A percentile compares a stretch with the other conserved stretches of the same genome.
Evolutionary conservation across 768 basidiomycete genomes (phyloP).

Genomic region (Chalciporus piperatus): DNA sequence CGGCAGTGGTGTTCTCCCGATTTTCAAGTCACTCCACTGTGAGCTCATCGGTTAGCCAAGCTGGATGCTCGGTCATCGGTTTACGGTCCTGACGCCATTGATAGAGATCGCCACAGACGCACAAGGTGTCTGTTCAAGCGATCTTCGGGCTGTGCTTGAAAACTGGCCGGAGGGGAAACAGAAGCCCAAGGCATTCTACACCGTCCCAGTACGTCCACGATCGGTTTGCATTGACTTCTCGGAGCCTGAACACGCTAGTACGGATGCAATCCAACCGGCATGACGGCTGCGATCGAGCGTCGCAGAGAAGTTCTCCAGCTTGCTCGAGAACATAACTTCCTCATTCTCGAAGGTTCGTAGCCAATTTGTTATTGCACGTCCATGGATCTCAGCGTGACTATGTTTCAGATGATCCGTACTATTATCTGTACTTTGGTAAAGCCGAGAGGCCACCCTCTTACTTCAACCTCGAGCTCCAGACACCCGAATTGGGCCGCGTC

Average conservation of each 20-base stretch:
- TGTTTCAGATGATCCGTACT: constrained; percentile 73
- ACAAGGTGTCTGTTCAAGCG: constrained; percentile 60
- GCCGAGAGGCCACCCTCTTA: constrained; percentile 69
- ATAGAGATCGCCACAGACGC: constrained; percentile 78
- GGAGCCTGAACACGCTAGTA: constrained; percentile 41
- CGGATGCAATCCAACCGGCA: constrained; percentile 86
- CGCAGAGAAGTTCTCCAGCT: constrained; percentile 70
- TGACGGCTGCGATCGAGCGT: constrained; percentile 68
- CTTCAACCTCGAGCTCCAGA: constrained; percentile 72
- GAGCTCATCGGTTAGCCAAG: constrained; percentile 52
- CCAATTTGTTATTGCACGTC: neutral
- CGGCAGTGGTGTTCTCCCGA: constrained; percentile 61
- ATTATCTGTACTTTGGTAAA: constrained; percentile 71
- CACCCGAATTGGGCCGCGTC: constrained; percentile 70
- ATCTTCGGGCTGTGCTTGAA: constrained; percentile 62
- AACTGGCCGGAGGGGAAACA: constrained; percentile 71
- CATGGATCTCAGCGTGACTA: neutral
- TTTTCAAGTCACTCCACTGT: constrained; percentile 54
- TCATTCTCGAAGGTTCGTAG: constrained; percentile 77
- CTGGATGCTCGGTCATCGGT: neutral
- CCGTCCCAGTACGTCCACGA: constrained; percentile 55
- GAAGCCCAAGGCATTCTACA: constrained; percentile 79
- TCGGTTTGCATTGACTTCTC: constrained; percentile 6
- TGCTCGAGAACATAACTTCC: constrained; percentile 67
- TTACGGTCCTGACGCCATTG: constrained; percentile 2